Conservation (phyloP, 2,329 filamentous ascomycete species). For the Aschersonia sp. region DNA sequence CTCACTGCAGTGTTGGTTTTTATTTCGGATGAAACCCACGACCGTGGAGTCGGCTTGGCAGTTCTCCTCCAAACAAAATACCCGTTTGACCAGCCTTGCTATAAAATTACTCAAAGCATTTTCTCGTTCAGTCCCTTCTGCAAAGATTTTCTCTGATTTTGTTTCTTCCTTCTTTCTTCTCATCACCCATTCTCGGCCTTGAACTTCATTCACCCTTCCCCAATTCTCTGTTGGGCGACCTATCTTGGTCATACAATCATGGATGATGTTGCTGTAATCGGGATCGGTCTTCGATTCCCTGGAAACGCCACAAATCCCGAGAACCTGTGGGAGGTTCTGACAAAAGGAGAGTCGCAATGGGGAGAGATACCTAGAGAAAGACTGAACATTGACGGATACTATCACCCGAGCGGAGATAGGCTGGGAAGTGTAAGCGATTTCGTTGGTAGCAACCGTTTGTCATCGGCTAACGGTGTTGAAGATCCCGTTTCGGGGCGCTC, state of each 20-base stretch:
- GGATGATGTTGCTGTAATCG: constrained; percentile 37
- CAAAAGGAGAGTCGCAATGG: constrained; percentile 29
- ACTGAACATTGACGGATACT: constrained; percentile 37
- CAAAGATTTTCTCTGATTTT: no score
- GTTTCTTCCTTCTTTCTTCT: no score
- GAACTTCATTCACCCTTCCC: background rate
- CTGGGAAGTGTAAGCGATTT: constrained; percentile 28
- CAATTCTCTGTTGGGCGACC: background rate
- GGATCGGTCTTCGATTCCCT: constrained; percentile 36
- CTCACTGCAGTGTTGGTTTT: no score
- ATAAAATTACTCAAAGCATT: no score
- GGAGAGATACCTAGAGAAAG: constrained; percentile 31
- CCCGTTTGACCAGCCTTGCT: no score
- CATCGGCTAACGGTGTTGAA: constrained; percentile 9
- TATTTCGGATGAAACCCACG: no score
- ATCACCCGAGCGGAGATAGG: constrained; percentile 34
- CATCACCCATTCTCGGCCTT: background rate
- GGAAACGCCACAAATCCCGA: constrained; percentile 29
- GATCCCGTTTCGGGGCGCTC: constrained; percentile 33
- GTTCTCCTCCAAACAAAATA: no score
- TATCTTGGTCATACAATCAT: constrained; percentile 3
- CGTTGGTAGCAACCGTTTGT: background rate
- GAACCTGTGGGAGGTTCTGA: constrained; percentile 33
- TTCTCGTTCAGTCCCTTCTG: no score
- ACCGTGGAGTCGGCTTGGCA: no score